Evolutionary conservation across 164 flowering plant genomes (phyloP), one percentile per base, ranked within the genome.

Genomic region (Tinospora cordifolia): DNA sequence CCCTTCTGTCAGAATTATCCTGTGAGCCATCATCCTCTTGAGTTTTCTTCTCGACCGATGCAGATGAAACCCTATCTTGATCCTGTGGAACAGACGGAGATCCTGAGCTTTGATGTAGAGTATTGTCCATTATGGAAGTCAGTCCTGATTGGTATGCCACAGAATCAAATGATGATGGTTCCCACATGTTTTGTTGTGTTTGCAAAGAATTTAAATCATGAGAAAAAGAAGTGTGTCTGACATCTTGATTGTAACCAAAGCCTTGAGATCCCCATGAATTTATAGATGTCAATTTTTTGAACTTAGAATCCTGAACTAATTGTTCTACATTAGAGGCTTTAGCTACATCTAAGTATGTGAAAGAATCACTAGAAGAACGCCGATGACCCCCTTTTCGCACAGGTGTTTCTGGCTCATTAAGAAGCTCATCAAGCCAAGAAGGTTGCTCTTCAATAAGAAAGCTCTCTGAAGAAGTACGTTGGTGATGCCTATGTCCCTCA

Each of bases 351-450:
- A 83, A 34, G 71, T 89, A 92, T 11, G 99, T 87, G 87, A 84
- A 87, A 41, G 98, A 87, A 71, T 93, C 97, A 80, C 97, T 93
- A 7, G 97, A 90, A 72, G 97, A 87, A 12, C 93, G 93, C 21
- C 96, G 80, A 78, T 90, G 98, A 79, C 87, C 84, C 38, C 82
- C 88, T 80, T 78, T 87, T 25, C 88, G 80, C 8, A 87, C 83
- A 69, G 91, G 92, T 63, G 88, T 87, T 63, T 88, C 97, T n/a
- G 98, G 96, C 76, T 93, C 96, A 75, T 87, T 84, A 19, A 91
- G 89, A 63, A 93, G 96, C 51, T 93, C 98, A 71, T 91, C 96
- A 69, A 93, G 88, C 97, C 98, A 91, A 39, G 91, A 87, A 64
- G 92, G 97, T 67, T 90, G 96, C 74, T 91, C 98, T 68, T 93